phyloP scores from a whole-genome alignment of 2,329 filamentous ascomycete genomes.

The Meredithiella fracta region DNA sequence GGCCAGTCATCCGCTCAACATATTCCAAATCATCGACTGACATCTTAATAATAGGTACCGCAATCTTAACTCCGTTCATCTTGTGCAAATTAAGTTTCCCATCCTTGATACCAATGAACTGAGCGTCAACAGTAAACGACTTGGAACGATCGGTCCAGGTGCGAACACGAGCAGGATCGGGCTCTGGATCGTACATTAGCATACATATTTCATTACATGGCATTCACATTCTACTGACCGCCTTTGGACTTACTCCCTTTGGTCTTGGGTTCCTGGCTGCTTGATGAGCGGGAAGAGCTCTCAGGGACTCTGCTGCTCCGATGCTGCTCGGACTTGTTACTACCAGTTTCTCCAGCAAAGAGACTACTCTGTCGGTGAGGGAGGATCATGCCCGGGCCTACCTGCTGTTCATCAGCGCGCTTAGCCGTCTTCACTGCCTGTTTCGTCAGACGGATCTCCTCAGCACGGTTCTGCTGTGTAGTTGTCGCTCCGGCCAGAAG shows the following conservation, averaged over 20 bases:
- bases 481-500: conserved; percentile 40
- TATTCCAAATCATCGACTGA: conserved; percentile 88
- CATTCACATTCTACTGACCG: not conserved
- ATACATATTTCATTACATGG: not conserved
- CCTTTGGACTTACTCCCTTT: conserved; percentile 54
- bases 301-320: conserved; percentile 37
- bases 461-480: conserved; percentile 60
- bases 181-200: conserved; percentile 38
- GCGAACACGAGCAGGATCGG: conserved; percentile 65
- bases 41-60: conserved; percentile 91
- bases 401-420: conserved; percentile 32
- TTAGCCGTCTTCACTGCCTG: conserved; percentile 48
- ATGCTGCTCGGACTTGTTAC: conserved; percentile 48
- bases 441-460: conserved; percentile 71
- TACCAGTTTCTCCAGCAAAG: conserved; percentile 46
- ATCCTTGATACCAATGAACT: conserved; percentile 87
- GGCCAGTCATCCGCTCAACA: conserved; percentile 49
- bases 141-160: conserved; percentile 92
- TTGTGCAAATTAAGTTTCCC: conserved; percentile 97
- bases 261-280: conserved; percentile 22
- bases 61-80: conserved; percentile 94
- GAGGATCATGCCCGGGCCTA: conserved; percentile 61
- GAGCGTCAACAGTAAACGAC: conserved; percentile 91
- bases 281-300: conserved; percentile 20
- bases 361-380: conserved; percentile 69